Percentiles rank a stretch among this genome's conserved stretches.
phyloP scores from a whole-genome alignment of 495 filamentous ascomycete genomes.

The Aspergillus heteromorphus region DNA sequence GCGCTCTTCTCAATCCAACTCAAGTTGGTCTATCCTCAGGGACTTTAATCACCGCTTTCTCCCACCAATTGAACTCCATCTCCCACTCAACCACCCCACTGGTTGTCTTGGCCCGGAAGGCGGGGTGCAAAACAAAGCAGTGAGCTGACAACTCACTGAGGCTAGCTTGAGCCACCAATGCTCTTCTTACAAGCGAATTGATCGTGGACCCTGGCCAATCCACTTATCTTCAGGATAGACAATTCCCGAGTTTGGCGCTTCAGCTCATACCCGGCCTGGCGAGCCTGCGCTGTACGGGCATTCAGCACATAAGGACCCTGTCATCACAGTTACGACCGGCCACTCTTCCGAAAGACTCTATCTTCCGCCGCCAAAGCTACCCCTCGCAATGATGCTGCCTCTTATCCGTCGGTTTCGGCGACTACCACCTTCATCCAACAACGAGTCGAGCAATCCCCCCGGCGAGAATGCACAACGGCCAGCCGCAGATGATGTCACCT shows the following conservation, averaged over 20 bases:
- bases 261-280: neutral
- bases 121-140: neutral
- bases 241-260: neutral
- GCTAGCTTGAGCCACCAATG: neutral
- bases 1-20: neutral
- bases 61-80: neutral
- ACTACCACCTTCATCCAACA: neutral
- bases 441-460: neutral
- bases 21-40: too few species aligned
- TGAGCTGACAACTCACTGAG: neutral
- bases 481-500: neutral
- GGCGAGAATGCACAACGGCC: neutral
- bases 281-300: too few species aligned
- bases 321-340: too few species aligned
- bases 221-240: neutral
- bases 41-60: too few species aligned
- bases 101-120: neutral
- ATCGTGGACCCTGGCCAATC: neutral
- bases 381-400: neutral
- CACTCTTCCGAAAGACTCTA: neutral
- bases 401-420: constrained; percentile 1
- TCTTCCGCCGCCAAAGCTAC: neutral
- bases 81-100: neutral
- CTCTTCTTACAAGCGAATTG: neutral
- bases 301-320: neutral